Evolutionary conservation across 139 green algal species (phyloP), one percentile per base, ranked within the genome.

Genomic region (Pleodorina starrii): DNA sequence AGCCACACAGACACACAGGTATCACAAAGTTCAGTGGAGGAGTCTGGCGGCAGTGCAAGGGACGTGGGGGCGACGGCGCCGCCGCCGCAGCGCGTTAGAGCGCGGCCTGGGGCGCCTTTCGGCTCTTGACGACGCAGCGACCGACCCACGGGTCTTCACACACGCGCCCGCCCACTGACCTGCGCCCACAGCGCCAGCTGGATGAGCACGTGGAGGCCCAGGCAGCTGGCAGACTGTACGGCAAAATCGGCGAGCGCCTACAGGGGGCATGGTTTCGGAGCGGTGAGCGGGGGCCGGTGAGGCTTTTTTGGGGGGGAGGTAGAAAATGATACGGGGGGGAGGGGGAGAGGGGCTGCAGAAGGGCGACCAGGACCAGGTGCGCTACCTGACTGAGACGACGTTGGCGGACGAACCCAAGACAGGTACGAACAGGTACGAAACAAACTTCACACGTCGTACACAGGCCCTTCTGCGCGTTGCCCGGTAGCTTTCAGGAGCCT

Each of bases 181-280:
- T 85, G 78, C 17, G 40, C 40, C 63, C 82, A 88, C 21, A 88
- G 44, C 42, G 50, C 38, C 19, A 17, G 1, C 46, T 88, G 82
- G 27, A 51, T 42, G 25, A 66, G n/a, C 21, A 69, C n/a, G 66
- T 88, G 82, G n/a, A 88, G 29, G 1, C 82, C 82, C 44, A 50
- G 10, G 43, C 82, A 88, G 66, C 63, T 78, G 63, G 51, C 82
- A 0, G 63, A 36, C 44, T 88, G 82, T 17, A 88, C 44, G 17
- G 35, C 63, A 29, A 78, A 78, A n/a, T 78, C 66, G 0, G 54
- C 27, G 16, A 88, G 5, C 35, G 40, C n/a, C 82, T 88, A 63
- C 2, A 1, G 5, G 54, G 54, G 54, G 7, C 29, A 32, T 66
- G 54, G 54, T 66, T 66, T 66, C 54, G 54, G 54, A 12, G 54